These are phyloP conservation scores for Aspergillus affinis DNA, from an alignment of 495 filamentous ascomycete genomes.

Conservation along the genomic window DNA sequence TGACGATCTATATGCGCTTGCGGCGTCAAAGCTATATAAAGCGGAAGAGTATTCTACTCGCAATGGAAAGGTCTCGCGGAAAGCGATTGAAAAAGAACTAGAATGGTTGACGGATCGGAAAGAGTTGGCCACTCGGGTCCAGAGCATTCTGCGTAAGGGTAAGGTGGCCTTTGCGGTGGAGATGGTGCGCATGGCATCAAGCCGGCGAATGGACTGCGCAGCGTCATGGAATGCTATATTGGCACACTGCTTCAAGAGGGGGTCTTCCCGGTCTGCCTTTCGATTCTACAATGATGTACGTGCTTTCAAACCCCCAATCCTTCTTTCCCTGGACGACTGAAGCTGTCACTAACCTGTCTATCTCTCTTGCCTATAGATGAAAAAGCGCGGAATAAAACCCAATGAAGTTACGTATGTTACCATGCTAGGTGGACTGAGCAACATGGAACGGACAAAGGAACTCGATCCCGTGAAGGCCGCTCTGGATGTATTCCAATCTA, in stretches of 20 bases:
- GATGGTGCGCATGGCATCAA: slow-evolving; percentile 63
- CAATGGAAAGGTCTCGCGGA: slow-evolving; percentile 18
- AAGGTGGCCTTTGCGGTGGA: slow-evolving; percentile 61
- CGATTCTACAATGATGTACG: slow-evolving; percentile 82
- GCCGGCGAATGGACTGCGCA: slow-evolving; percentile 54
- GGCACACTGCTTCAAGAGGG: slow-evolving; percentile 62
- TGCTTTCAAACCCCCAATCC: not conserved
- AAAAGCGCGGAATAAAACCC: slow-evolving; percentile 77
- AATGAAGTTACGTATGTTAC: slow-evolving; percentile 78
- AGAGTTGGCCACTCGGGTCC: slow-evolving; percentile 63
- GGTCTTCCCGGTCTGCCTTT: slow-evolving; percentile 59
- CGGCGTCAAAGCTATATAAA: slow-evolving; percentile 13
- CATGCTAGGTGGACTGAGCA: slow-evolving; percentile 72
- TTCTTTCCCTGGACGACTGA: slow-evolving; percentile 3
- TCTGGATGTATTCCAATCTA: slow-evolving; percentile 68
- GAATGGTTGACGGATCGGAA: slow-evolving; percentile 64
- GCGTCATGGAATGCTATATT: slow-evolving; percentile 90
- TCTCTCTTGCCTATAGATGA: slow-evolving; percentile 65
- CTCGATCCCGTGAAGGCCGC: slow-evolving; percentile 57
- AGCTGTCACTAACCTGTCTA: slow-evolving; percentile 9
- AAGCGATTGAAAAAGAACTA: slow-evolving; percentile 52
- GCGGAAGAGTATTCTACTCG: too few species aligned
- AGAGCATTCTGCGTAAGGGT: slow-evolving; percentile 49
- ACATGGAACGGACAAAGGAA: slow-evolving; percentile 39
- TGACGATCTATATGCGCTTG: slow-evolving; percentile 11